Evolutionary conservation across 208 protist species (phyloP).

Genomic region (Herpetomonas muscarum): DNA sequence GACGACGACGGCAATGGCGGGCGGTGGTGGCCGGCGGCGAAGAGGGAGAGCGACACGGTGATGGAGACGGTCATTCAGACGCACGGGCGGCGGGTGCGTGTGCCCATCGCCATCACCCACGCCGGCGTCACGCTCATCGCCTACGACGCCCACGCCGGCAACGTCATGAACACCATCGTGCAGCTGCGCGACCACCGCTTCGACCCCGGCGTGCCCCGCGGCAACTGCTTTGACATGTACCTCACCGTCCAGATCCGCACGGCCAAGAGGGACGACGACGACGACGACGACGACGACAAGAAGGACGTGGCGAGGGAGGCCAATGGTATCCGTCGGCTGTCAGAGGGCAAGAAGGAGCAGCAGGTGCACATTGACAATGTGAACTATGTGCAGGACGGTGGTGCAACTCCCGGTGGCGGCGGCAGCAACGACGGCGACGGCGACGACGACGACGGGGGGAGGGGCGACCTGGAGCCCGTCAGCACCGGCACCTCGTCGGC

Average conservation of each 20-base stretch:
- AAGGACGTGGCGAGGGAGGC: constrained; percentile 5
- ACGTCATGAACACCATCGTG: constrained; percentile 38
- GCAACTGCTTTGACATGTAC: constrained; percentile 45
- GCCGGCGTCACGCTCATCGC: constrained; percentile 25
- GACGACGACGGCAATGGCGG: background rate
- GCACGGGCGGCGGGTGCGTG: background rate
- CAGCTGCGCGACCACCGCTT: constrained; percentile 48
- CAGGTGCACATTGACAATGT: too few relatives aligned
- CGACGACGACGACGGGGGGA: background rate
- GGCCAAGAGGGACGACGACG: background rate
- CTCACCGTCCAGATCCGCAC: constrained; percentile 36
- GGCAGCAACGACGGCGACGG: background rate
- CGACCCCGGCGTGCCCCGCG: constrained; percentile 15
- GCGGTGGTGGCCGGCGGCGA: background rate
- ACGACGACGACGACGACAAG: constrained; percentile 1
- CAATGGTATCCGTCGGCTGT: background rate
- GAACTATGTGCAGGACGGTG: too few relatives aligned
- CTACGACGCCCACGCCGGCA: constrained; percentile 20
- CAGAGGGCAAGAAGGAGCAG: too few relatives aligned
- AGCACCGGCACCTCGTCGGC: constrained; percentile 11
- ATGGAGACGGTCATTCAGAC: constrained; percentile 4
- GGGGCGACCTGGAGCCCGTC: background rate
- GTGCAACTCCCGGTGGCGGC: too few relatives aligned
- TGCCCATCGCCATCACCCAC: constrained; percentile 21
- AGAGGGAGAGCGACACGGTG: background rate